Evolutionary conservation across 2,329 filamentous ascomycete species (phyloP), one percentile per base, ranked within the genome.

Genomic region (Domatiomyces globalis): DNA sequence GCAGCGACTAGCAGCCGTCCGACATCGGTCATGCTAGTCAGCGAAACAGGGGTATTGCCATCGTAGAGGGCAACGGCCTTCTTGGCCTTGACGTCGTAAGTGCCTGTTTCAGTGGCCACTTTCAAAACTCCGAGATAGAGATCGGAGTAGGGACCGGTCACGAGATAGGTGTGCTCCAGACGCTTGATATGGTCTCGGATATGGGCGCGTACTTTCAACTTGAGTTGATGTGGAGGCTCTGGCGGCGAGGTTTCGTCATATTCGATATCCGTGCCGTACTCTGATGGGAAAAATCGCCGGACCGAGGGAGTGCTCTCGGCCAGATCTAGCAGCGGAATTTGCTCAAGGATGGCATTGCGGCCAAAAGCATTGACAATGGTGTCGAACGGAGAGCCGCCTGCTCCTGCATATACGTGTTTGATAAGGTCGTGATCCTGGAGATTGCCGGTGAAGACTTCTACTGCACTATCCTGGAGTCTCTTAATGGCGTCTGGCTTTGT

Each of bases 21-120:
- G 9, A 85, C 81, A 58, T 87, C 84, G 17, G 71, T 68, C 77
- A 84, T 84, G 1, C 78, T 82, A 2, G 80, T 85, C 58, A 87
- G 76, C 22, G 78, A 80, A 53, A 86, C 71, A 55, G 69, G 73
- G 19, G 73, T 78, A 44, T 78, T 68, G 0, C 81, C 82, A 54
- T 76, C 75, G 1, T 75, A 82, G 18, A 85, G 60, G 10, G 87
- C 61, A 2, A 76, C 69, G 0, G 82, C 83, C 50, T 69, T 75
- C 61, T 75, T 79, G 1, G 60, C 68, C 52, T 69, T 66, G 1
- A 75, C 67, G 60, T 85, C 74, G 58, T 78, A 87, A 0, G 73
- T 74, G 1, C 83, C 82, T 0, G 69, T 29, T 29, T 33, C 9
- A 5, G 43, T 9, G 8, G 19, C 19, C 3, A 17, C 3, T 17